Percentiles rank a stretch among this genome's conserved stretches.
These are phyloP conservation scores for Coemansia guatemalensis DNA, from an alignment of 192 early-diverging fungal genomes.

Conservation along the genomic window DNA sequence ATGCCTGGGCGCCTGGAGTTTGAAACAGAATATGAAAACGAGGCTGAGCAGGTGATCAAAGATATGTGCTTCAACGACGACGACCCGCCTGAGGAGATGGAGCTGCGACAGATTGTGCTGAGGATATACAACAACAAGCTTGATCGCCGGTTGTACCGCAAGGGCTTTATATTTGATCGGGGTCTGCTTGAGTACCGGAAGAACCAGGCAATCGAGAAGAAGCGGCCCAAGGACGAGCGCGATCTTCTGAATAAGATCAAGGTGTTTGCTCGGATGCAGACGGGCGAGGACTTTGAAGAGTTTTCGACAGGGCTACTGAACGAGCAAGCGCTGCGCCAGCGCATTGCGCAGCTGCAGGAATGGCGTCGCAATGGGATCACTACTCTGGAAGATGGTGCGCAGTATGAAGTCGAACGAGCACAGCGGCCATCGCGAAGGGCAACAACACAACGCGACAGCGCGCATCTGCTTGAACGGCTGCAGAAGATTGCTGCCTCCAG, in stretches of 20 bases:
- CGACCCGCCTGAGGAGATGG: conserved; percentile 83
- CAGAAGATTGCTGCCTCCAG: conserved; percentile 41
- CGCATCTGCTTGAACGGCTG: conserved; percentile 38
- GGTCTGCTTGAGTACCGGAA: conserved; percentile 85
- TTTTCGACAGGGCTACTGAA: conserved; percentile 68
- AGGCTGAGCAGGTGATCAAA: conserved; percentile 92
- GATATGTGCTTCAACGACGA: conserved; percentile 90
- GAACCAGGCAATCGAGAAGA: conserved; percentile 75
- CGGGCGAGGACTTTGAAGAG: conserved; percentile 74
- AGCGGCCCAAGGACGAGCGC: conserved; percentile 83
- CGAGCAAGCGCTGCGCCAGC: conserved; percentile 74
- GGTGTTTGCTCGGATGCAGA: conserved; percentile 87
- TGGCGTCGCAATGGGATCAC: conserved; percentile 89
- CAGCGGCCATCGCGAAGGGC: conserved; percentile 52
- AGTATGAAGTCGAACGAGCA: conserved; percentile 70
- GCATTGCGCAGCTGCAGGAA: conserved; percentile 85
- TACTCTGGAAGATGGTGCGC: conserved; percentile 66
- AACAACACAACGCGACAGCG: conserved; percentile 49
- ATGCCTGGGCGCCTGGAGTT: conserved; percentile 98
- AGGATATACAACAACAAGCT: conserved; percentile 92
- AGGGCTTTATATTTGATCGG: conserved; percentile 89
- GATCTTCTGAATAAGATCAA: conserved; percentile 77
- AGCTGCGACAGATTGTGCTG: conserved; percentile 85
- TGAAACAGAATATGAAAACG: conserved; percentile 95
- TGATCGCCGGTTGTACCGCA: conserved; percentile 76